Evolutionary conservation across 805 yeast genomes (phyloP).

Genomic region (Clavispora vitiphila): DNA sequence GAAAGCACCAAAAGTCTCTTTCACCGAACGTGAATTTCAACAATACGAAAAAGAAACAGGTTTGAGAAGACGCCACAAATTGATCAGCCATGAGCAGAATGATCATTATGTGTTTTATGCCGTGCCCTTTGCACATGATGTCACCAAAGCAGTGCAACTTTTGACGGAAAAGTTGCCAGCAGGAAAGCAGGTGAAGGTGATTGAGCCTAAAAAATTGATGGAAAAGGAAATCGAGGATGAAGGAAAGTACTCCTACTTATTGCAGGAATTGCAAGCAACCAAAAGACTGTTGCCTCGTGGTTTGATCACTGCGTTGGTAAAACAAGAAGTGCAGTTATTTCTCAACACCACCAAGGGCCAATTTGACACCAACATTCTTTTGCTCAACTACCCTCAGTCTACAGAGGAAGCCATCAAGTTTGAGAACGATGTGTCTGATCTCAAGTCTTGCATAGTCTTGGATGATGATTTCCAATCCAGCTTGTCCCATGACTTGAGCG

Average conservation of each 20-base stretch:
- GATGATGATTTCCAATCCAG: constrained; percentile 25
- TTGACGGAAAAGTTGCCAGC: constrained; percentile 10
- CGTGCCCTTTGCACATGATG: constrained; percentile 27
- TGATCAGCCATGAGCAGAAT: constrained; percentile 34
- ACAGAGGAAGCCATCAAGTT: constrained; percentile 67
- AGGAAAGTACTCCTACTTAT: constrained; percentile 47
- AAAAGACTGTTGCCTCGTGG: constrained; percentile 38
- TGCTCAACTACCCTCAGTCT: constrained; percentile 56
- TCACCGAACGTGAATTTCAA: constrained; percentile 45
- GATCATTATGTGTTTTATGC: constrained; percentile 39
- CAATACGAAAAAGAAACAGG: constrained; percentile 47
- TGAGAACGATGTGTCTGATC: constrained; percentile 61
- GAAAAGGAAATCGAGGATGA: constrained; percentile 40
- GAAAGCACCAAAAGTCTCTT: constrained; percentile 33
- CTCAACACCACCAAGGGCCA: constrained; percentile 35
- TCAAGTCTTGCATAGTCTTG: constrained; percentile 36
- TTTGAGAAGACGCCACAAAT: constrained; percentile 43
- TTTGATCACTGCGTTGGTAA: constrained; percentile 46
- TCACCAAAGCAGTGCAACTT: constrained; percentile 10
- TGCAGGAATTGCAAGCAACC: constrained; percentile 38
- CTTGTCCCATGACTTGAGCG: constrained; percentile 12
- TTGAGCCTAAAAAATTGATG: constrained; percentile 50
- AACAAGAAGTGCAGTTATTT: constrained; percentile 30
- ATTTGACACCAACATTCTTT: constrained; percentile 42
- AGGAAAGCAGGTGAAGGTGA: constrained; percentile 27